Percentiles rank a stretch among this genome's conserved stretches.
phyloP scores from a whole-genome alignment of 768 basidiomycete species.

The Leccinum broughii region DNA sequence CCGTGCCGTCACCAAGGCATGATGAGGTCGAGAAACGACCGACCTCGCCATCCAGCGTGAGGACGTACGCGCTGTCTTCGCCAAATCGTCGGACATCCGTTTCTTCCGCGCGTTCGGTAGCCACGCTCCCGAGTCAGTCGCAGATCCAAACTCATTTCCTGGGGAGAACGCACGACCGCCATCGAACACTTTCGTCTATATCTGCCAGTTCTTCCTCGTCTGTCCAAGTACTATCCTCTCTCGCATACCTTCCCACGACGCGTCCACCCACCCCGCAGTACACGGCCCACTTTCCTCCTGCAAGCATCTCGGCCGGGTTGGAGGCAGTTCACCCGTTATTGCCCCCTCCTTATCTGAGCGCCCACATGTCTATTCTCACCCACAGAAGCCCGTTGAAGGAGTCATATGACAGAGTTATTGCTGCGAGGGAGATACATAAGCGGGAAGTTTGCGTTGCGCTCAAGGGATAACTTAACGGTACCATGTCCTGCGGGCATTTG shows the following conservation, averaged over 20 bases:
- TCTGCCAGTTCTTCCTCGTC: slow-evolving; percentile 47
- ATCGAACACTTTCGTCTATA: slow-evolving; percentile 58
- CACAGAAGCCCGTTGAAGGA: slow-evolving; percentile 68
- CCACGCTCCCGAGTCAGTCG: slow-evolving; percentile 52
- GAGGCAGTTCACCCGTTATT: slow-evolving; percentile 70
- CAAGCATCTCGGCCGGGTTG: slow-evolving; percentile 52
- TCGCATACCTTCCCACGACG: slow-evolving; percentile 51
- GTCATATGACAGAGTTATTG: slow-evolving; percentile 64
- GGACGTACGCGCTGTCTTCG: slow-evolving; percentile 33
- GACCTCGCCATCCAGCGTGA: slow-evolving; percentile 41
- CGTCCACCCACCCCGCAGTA: slow-evolving; percentile 42
- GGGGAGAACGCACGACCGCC: slow-evolving; percentile 41
- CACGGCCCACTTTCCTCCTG: slow-evolving; percentile 63
- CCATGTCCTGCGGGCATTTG: background rate
- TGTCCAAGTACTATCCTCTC: slow-evolving; percentile 56
- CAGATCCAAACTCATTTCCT: slow-evolving; percentile 37
- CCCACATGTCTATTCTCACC: slow-evolving; percentile 68
- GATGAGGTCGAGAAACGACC: slow-evolving; percentile 25
- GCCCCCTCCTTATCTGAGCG: slow-evolving; percentile 68
- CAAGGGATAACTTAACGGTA: background rate
- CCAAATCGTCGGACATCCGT: slow-evolving; percentile 51
- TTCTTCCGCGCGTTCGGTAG: slow-evolving; percentile 59
- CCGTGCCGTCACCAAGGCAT: slow-evolving; percentile 41
- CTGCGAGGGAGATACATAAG: slow-evolving; percentile 48
- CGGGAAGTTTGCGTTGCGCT: slow-evolving; percentile 12